These are phyloP conservation scores for Populus ilicifolia DNA, from an alignment of 345 rosid genomes.

Conservation along the genomic window DNA sequence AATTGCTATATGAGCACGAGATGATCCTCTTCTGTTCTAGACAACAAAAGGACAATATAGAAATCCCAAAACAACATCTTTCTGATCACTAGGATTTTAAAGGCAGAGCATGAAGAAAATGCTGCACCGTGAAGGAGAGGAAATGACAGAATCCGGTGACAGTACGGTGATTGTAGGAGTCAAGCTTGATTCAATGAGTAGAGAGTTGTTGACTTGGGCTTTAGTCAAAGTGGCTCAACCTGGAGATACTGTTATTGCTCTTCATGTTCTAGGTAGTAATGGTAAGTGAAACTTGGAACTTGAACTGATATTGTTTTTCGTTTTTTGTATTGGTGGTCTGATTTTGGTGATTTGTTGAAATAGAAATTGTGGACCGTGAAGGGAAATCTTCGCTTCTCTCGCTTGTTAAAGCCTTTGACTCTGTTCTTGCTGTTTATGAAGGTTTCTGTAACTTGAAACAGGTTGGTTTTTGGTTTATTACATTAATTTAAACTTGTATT, in stretches of 20 bases:
- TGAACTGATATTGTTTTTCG: not conserved
- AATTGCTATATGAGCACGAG: slow-evolving; percentile 17
- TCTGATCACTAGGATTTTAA: not conserved
- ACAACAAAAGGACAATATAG: slow-evolving; percentile 16
- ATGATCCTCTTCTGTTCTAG: slow-evolving; percentile 28
- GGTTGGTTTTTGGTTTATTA: slow-evolving; percentile 10
- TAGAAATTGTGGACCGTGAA: slow-evolving; percentile 28
- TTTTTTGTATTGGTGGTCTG: not conserved
- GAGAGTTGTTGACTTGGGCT: slow-evolving; percentile 34
- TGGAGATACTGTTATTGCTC: slow-evolving; percentile 30
- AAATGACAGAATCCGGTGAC: slow-evolving; percentile 28
- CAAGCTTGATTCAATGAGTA: slow-evolving; percentile 25
- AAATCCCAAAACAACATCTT: not conserved
- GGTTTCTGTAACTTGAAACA: slow-evolving; percentile 38
- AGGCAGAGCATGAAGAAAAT: slow-evolving; percentile 32
- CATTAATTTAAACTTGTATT: not conserved
- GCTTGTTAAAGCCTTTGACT: slow-evolving; percentile 33
- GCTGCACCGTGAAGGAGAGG: slow-evolving; percentile 33
- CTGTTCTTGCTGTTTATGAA: slow-evolving; percentile 33
- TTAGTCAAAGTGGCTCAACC: slow-evolving; percentile 32
- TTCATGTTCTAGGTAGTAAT: slow-evolving; percentile 26
- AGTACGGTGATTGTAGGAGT: slow-evolving; percentile 32
- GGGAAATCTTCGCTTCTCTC: slow-evolving; percentile 32
- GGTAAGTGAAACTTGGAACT: slow-evolving; percentile 11
- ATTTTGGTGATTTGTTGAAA: slow-evolving; percentile 10